These are phyloP conservation scores for Teunomyces funiuensis DNA, from an alignment of 805 yeast genomes.

Conservation along the genomic window DNA sequence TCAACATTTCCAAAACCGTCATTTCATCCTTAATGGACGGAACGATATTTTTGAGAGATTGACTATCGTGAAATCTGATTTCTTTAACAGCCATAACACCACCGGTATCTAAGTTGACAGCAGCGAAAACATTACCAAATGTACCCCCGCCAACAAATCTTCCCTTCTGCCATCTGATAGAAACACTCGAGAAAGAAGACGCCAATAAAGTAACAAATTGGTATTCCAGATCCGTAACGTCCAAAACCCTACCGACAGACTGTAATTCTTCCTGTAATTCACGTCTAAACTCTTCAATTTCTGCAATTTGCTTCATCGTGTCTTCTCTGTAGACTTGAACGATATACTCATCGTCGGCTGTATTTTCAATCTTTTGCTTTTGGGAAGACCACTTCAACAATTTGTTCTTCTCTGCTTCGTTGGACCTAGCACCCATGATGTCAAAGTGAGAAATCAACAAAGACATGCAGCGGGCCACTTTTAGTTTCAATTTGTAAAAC, in stretches of 20 bases:
- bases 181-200: conserved; percentile 82
- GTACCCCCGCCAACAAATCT: conserved; percentile 92
- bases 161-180: conserved; percentile 97
- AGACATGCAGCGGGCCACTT: conserved; percentile 94
- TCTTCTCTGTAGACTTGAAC: conserved; percentile 59
- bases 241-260: conserved; percentile 83
- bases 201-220: conserved; percentile 85
- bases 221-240: conserved; percentile 82
- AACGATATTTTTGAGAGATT: conserved; percentile 77
- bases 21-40: conserved; percentile 93
- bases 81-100: conserved; percentile 97
- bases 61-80: conserved; percentile 84
- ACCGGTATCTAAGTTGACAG: conserved; percentile 90
- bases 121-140: conserved; percentile 91
- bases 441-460: conserved; percentile 92
- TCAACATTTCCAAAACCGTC: conserved; percentile 91
- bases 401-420: conserved; percentile 59
- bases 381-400: conserved; percentile 53
- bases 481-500: conserved; percentile 66
- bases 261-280: conserved; percentile 40
- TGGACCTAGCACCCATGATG: conserved; percentile 96
- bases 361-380: conserved; percentile 51
- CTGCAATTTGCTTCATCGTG: conserved; percentile 62
- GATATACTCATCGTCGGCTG: conserved; percentile 40
- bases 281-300: conserved; percentile 59